Base-by-base conservation (phyloP, 805 yeast genomes). In the Lachancea fermentati region DNA sequence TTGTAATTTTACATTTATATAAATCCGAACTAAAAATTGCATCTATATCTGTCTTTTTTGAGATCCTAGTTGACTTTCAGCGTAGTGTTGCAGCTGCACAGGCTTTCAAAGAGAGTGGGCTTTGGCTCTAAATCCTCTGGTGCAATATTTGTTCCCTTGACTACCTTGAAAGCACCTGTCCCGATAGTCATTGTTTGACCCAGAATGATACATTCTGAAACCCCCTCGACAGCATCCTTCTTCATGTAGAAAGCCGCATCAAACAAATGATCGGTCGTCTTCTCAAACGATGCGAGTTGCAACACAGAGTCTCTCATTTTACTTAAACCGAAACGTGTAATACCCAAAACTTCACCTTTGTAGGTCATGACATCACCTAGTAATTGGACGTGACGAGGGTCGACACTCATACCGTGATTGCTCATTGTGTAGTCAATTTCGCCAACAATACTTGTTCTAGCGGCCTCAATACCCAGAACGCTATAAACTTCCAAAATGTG, bases 361-460 rank as follows among this genome's bases (percentile, higher is more conserved):
- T 86, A 93, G 0, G 97, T 87, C 99, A 93, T 93, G 36, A 93
- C 97, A 65, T 93, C 99, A 49, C 98, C 98, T 48, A 93, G 69
- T 34, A 93, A 71, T 68, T 93, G 97, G 62, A 94, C 89, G 64
- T 93, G 99, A 72, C 99, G 95, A 46, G 97, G 98, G 72, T 93
- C 99, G 36, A 93, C 97, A 62, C 95, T 86, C 98, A 93, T 93
- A 66, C 99, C 99, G 71, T 93, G 98, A 66, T 88, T 87, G 60
- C 95, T 81, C 99, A 93, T 93, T 41, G 98, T 93, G 60, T 88
- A 88, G 59, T 85, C 95, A 63, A 93, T 93, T 69, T 93, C 99
- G 48, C 79, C 79, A 59, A 93, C 84, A 60, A 93, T 93, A 52
- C 95, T 82, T 0, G 87, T 69, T 62, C 99, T 76, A 1, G 98